phyloP scores from a whole-genome alignment of 768 basidiomycete species.

The Royoungia palumana region DNA sequence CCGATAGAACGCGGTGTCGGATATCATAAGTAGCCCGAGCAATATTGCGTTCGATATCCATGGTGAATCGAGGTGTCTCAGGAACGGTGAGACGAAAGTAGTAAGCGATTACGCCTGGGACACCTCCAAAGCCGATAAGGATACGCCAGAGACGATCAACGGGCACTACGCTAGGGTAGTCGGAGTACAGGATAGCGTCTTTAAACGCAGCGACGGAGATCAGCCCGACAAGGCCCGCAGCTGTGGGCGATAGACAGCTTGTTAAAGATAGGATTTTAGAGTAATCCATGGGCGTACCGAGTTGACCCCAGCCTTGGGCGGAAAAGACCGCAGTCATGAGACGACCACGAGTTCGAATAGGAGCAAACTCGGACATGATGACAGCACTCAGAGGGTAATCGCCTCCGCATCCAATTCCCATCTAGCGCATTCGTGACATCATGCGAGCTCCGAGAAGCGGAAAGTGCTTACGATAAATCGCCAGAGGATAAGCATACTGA shows the following conservation, averaged over 20 bases:
- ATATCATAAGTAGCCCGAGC: constrained; percentile 71
- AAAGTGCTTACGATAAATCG: constrained; percentile 56
- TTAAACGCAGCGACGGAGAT: constrained; percentile 66
- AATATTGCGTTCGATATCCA: constrained; percentile 84
- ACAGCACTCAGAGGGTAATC: constrained; percentile 82
- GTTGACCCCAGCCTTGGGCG: constrained; percentile 86
- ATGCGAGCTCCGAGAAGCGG: neutral
- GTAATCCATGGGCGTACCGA: constrained; percentile 42
- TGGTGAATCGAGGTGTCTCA: constrained; percentile 87
- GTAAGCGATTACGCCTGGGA: constrained; percentile 74
- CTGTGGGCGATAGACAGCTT: constrained; percentile 33
- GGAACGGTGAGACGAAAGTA: constrained; percentile 92
- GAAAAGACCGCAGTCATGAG: constrained; percentile 90
- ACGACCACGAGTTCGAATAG: constrained; percentile 70
- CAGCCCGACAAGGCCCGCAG: constrained; percentile 63
- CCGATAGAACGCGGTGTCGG: constrained; percentile 49
- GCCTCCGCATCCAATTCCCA: constrained; percentile 83
- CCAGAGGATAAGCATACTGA: constrained; percentile 77
- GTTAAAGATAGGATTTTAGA: neutral
- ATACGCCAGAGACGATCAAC: constrained; percentile 84
- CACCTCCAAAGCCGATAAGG: constrained; percentile 79
- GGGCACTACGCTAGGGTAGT: constrained; percentile 37
- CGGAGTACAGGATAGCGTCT: constrained; percentile 42
- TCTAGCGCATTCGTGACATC: constrained; percentile 31
- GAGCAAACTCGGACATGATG: constrained; percentile 87